phyloP scores from a whole-genome alignment of 352 stramenopile genomes.

The Chrysophaeum taylorii region DNA sequence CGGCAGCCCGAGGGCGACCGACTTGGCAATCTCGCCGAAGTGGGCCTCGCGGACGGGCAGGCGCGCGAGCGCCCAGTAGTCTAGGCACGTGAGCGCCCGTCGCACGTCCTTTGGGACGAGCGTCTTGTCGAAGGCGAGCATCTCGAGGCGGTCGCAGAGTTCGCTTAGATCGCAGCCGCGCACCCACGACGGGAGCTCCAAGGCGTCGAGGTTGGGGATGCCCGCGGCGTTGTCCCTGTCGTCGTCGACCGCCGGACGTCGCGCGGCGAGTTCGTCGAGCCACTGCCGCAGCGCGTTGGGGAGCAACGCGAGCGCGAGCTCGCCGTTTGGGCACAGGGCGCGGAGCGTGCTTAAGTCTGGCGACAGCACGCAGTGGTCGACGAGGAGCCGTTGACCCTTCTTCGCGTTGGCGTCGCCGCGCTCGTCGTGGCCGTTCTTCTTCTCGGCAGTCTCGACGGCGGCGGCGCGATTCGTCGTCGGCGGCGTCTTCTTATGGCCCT shows the following conservation, averaged over 20 bases:
- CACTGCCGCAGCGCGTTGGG: not conserved
- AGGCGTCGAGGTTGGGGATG: not conserved
- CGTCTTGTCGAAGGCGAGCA: not conserved
- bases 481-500: no score
- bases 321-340: not conserved
- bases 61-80: not conserved
- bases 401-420: no score
- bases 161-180: not conserved
- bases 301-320: not conserved
- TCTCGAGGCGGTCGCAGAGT: not conserved
- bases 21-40: not conserved
- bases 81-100: not conserved
- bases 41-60: not conserved
- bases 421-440: no score
- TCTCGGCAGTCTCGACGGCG: no score
- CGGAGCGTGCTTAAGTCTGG: not conserved
- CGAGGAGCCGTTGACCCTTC: not conserved
- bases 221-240: no score
- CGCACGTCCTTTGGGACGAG: not conserved
- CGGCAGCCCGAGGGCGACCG: not conserved
- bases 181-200: not conserved
- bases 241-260: no score
- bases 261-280: not conserved
- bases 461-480: no score
- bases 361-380: not conserved